Conservation (phyloP, 2,329 filamentous ascomycete genomes). For the Albophoma yamanashiensis region DNA sequence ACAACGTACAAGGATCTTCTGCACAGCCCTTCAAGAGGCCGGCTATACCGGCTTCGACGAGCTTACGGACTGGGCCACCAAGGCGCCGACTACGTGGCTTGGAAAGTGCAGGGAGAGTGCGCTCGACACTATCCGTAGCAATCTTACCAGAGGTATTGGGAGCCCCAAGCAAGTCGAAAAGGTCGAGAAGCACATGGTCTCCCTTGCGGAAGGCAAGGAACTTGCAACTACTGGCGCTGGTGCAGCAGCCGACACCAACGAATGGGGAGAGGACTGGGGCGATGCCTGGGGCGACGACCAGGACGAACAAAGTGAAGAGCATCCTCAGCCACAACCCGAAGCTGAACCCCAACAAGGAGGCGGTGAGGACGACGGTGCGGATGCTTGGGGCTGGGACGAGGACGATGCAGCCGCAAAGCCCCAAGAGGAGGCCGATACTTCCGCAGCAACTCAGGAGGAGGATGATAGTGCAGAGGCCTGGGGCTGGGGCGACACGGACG, state of each 20-base stretch:
- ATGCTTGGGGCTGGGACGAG: slow-evolving; percentile 81
- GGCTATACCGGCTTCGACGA: slow-evolving; percentile 53
- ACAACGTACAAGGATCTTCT: slow-evolving; percentile 53
- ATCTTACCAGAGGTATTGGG: slow-evolving; percentile 58
- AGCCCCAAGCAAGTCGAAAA: slow-evolving; percentile 64
- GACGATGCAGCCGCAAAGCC: slow-evolving; percentile 30
- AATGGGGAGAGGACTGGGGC: slow-evolving; percentile 72
- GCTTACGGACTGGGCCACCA: slow-evolving; percentile 69
- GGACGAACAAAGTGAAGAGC: slow-evolving; percentile 20
- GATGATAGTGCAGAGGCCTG: slow-evolving; percentile 57
- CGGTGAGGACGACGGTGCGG: slow-evolving; percentile 35
- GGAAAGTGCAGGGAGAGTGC: slow-evolving; percentile 71
- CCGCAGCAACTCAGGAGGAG: slow-evolving; percentile 21
- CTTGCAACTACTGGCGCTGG: slow-evolving; percentile 44
- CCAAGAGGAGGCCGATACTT: slow-evolving; percentile 5
- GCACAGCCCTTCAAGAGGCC: slow-evolving; percentile 46
- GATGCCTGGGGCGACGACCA: slow-evolving; percentile 70
- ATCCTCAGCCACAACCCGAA: slow-evolving; percentile 9
- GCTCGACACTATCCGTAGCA: slow-evolving; percentile 61
- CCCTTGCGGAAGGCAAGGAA: slow-evolving; percentile 53
- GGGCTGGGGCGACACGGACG: slow-evolving; percentile 69
- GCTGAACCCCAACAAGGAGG: slow-evolving; percentile 4
- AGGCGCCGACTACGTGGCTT: slow-evolving; percentile 76
- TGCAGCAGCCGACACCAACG: slow-evolving; percentile 35
- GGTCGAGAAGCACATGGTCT: slow-evolving; percentile 73